Conservation (phyloP, 106 monocot genomes). For the Posidonia australis region DNA sequence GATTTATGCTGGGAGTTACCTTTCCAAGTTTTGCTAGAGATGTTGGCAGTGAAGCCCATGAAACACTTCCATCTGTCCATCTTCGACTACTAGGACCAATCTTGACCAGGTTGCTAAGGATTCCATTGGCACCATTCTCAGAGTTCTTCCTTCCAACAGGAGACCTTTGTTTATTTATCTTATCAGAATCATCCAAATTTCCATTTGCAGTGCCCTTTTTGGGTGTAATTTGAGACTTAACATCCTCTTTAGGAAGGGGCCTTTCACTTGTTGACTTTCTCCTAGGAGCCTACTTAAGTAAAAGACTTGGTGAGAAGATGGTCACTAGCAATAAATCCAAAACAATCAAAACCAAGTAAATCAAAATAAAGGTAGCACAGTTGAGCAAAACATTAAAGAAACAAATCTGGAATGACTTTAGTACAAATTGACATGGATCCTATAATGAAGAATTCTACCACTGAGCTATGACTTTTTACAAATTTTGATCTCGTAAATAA, state of each 20-base stretch:
- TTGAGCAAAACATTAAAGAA: too few relatives aligned
- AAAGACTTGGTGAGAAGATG: neutral
- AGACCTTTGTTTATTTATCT: slow-evolving; percentile 16
- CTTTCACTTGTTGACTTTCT: slow-evolving; percentile 35
- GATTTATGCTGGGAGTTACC: slow-evolving; percentile 21
- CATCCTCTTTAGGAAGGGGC: slow-evolving; percentile 27
- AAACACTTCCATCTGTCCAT: slow-evolving; percentile 52
- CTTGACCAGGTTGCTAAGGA: slow-evolving; percentile 36
- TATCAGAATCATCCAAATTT: slow-evolving; percentile 26
- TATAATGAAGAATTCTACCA: too few relatives aligned
- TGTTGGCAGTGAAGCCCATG: slow-evolving; percentile 54
- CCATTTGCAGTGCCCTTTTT: slow-evolving; percentile 1
- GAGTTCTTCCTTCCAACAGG: slow-evolving; percentile 31
- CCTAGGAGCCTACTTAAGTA: slow-evolving; percentile 32
- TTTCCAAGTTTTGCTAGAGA: slow-evolving; percentile 64
- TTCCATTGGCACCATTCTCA: slow-evolving; percentile 21
- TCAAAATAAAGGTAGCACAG: too few relatives aligned
- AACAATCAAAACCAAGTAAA: neutral
- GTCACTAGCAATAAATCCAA: neutral
- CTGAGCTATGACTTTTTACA: too few relatives aligned
- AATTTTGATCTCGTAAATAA: too few relatives aligned
- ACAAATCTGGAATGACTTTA: too few relatives aligned
- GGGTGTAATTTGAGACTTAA: neutral
- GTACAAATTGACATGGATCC: too few relatives aligned
- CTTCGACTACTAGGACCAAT: slow-evolving; percentile 29